These are phyloP conservation scores for Boletus vinaceobasis DNA, from an alignment of 768 basidiomycete species.

Conservation along the genomic window DNA sequence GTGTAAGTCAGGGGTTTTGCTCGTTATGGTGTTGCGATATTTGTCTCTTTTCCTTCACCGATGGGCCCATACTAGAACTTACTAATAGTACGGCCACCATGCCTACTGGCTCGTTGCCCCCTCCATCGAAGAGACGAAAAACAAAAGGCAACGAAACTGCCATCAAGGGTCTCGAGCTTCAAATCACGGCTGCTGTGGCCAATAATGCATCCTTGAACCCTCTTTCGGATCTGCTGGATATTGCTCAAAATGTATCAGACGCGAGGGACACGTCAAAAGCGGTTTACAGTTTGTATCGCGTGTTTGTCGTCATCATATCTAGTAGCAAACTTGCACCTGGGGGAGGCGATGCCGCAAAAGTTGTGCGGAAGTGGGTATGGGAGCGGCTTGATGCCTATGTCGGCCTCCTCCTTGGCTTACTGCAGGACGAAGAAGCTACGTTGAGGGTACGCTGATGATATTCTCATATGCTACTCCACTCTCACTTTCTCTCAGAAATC, in stretches of 20 bases:
- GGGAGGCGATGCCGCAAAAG: conserved; percentile 50
- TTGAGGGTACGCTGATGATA: conserved; percentile 55
- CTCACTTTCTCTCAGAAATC: conserved; percentile 47
- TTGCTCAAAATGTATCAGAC: conserved; percentile 47
- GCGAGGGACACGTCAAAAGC: conserved; percentile 65
- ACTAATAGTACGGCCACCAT: conserved; percentile 12
- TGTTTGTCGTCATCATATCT: conserved; percentile 63
- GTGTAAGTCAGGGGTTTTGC: neutral
- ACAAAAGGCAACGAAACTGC: conserved; percentile 22
- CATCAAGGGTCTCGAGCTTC: conserved; percentile 51
- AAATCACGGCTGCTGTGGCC: conserved; percentile 51
- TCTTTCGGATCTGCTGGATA: conserved; percentile 67
- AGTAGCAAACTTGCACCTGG: conserved; percentile 52
- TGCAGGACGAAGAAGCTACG: conserved; percentile 74
- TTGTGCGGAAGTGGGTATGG: conserved; percentile 77
- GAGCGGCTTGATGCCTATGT: conserved; percentile 70
- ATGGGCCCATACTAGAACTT: neutral
- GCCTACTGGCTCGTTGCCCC: conserved; percentile 46
- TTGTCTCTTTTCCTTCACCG: neutral
- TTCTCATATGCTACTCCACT: neutral
- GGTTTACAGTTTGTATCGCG: conserved; percentile 78
- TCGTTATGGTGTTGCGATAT: neutral
- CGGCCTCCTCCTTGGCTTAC: conserved; percentile 60
- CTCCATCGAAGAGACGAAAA: conserved; percentile 50
- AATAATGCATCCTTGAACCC: conserved; percentile 68